Percentiles rank a stretch among this genome's conserved stretches.
Evolutionary conservation across 306 rosid genomes (phyloP).

Genomic region (Gastrolobium bilobum): DNA sequence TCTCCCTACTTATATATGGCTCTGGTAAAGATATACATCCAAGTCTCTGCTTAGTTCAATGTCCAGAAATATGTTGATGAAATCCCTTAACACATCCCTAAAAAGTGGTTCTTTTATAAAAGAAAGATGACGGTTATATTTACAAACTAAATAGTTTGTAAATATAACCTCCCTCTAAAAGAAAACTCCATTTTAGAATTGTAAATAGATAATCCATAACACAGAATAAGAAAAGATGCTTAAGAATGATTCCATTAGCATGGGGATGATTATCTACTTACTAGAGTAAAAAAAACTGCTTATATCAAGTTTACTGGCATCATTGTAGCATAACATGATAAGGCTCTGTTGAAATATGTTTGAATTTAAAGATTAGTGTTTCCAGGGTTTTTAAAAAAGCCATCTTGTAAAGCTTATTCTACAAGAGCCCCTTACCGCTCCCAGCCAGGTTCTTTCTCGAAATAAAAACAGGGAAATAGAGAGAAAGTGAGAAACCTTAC

Average conservation of each 20-base stretch:
- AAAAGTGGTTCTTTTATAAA: background rate
- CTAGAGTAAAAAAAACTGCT: background rate
- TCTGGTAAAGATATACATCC: constrained; percentile 19
- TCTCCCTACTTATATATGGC: constrained; percentile 20
- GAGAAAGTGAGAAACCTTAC: constrained; percentile 49
- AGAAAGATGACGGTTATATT: background rate
- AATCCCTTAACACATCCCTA: constrained; percentile 9
- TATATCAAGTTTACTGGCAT: constrained; percentile 5
- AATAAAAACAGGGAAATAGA: constrained; percentile 32
- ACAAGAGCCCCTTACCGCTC: background rate
- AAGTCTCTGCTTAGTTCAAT: constrained; percentile 19
- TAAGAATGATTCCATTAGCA: constrained; percentile 17
- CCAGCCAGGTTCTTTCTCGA: background rate
- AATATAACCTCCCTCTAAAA: background rate
- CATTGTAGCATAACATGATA: background rate
- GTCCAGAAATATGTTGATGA: constrained; percentile 5
- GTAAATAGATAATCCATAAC: constrained; percentile 15
- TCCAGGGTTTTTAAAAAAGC: background rate
- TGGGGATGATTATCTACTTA: background rate
- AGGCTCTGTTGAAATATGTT: constrained; percentile 2
- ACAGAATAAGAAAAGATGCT: constrained; percentile 13
- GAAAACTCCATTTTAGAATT: background rate
- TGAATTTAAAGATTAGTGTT: background rate
- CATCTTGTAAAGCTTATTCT: background rate
- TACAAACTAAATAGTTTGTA: too few relatives aligned